Base-by-base conservation (phyloP, 371 early-diverging fungal genomes). In the Circinella minor region DNA sequence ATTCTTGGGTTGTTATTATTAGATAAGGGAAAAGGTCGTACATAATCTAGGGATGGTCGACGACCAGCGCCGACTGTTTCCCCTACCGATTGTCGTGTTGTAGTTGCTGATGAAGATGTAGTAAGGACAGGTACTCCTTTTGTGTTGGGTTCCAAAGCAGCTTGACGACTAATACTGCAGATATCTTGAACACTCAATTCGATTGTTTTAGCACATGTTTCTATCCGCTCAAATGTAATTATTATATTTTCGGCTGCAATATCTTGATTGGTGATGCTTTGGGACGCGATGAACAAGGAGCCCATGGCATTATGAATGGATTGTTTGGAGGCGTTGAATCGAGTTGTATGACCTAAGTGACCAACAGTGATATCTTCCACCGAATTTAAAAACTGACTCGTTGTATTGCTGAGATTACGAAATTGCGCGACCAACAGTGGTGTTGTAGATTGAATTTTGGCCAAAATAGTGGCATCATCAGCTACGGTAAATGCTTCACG, bases 301-400 rank as follows among this genome's bases (percentile, higher is more conserved):
- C 92, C 90, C 75, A 93, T 88, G 18, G 87, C 86, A 70, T 89
- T 87, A 78, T 90, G 90, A 43, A 93, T 78, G 5, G 86, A 72
- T 55, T 91, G 89, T 5, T 88, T 82, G 51, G 83, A 76, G 59
- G 89, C 84, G 13, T 68, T 55, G 67, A 92, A 86, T 36, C 88
- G 86, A 73, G 37, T 65, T 70, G 65, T 55, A 17, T 70, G 71
- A 20, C 63, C 64, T 55, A 49, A 62, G 17, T 65, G 65, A 7
- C 39, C 48, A 15, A 37, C 66, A 34, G 66, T 63, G n/a, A 78
- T 64, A 46, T 79, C 80, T 54, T 82, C 85, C 9, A 81, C 70
- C 0, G 80, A 66, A 55, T 80, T 80, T 37, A 85, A 38, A 36
- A 82, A 79, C 46, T 80, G 75, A 55, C 85, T 85, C 0, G 79